These are phyloP conservation scores for Pezizomycotina sp. DNA, from an alignment of 2,329 filamentous ascomycete species.

Conservation along the genomic window DNA sequence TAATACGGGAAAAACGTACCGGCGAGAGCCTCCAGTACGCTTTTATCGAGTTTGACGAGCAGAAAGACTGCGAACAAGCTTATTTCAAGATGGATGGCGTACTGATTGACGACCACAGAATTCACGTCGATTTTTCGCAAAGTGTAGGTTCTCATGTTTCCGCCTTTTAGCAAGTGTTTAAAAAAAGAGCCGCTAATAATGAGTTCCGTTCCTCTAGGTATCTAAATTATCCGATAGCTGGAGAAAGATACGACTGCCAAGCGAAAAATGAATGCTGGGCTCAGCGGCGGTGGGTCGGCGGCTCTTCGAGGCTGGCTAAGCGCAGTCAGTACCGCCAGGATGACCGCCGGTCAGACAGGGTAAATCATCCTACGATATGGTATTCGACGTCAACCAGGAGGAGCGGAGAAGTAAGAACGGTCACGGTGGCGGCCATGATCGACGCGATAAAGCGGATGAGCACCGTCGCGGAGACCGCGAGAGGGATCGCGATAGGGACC, in stretches of 20 bases:
- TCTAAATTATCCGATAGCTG: constrained; percentile 75
- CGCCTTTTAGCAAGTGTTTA: not conserved
- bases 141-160: constrained; percentile 43
- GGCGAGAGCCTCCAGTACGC: constrained; percentile 93
- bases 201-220: constrained; percentile 29
- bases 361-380: constrained; percentile 52
- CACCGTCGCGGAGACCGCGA: constrained; percentile 29
- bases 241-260: constrained; percentile 73
- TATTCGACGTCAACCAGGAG: constrained; percentile 60
- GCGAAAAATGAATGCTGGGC: constrained; percentile 40
- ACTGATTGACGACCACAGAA: constrained; percentile 88
- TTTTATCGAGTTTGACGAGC: constrained; percentile 91
- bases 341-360: constrained; percentile 24
- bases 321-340: constrained; percentile 68
- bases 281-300: constrained; percentile 82
- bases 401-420: constrained; percentile 33
- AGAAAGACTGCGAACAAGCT: constrained; percentile 79
- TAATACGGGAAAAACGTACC: constrained; percentile 84
- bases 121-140: constrained; percentile 97
- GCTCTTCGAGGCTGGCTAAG: constrained; percentile 74
- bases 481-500: constrained; percentile 26
- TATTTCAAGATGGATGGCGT: constrained; percentile 99
- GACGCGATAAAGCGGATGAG: constrained; percentile 29
- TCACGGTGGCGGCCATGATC: constrained; percentile 24
- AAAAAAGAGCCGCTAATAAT: not conserved